phyloP scores from a whole-genome alignment of 208 protist species.

The Trypanosoma platydactyli region DNA sequence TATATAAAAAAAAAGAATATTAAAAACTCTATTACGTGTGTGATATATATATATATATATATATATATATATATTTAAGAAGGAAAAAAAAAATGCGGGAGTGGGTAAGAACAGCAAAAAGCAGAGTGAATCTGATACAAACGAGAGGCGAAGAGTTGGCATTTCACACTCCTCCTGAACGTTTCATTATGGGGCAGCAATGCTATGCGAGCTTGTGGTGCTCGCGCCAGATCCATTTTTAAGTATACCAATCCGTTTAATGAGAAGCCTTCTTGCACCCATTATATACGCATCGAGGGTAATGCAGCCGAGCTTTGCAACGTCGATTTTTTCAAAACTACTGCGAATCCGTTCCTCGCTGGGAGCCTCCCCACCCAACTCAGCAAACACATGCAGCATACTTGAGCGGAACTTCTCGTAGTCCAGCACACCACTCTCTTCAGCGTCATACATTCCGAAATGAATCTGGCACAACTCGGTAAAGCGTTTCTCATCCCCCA shows the following conservation, averaged over 20 bases:
- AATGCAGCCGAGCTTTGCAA: conserved; percentile 27
- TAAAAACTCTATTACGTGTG: too few relatives aligned
- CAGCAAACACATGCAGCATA: conserved; percentile 27
- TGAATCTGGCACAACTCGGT: conserved; percentile 26
- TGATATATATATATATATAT: too few relatives aligned
- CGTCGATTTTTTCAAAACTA: conserved; percentile 31
- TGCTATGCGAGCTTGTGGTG: background rate
- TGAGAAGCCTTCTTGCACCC: conserved; percentile 29
- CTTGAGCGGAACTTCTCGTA: conserved; percentile 21
- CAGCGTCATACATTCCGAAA: conserved; percentile 25
- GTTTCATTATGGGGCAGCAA: background rate
- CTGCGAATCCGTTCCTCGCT: conserved; percentile 28
- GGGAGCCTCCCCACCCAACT: conserved; percentile 26
- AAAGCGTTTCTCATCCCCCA: conserved; percentile 32
- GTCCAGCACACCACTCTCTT: conserved; percentile 15
- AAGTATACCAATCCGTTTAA: conserved; percentile 16
- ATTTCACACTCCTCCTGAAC: too few relatives aligned
- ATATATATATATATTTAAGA: too few relatives aligned
- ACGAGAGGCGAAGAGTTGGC: too few relatives aligned
- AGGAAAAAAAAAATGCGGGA: background rate
- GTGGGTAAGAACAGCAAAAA: conserved; percentile 13
- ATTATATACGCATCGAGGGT: conserved; percentile 37
- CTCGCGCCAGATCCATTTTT: background rate
- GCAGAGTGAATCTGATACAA: conserved; percentile 21
- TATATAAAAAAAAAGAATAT: conserved; percentile 16